Evolutionary conservation across 805 yeast genomes (phyloP).

Genomic region (Blastobotrys americana): DNA sequence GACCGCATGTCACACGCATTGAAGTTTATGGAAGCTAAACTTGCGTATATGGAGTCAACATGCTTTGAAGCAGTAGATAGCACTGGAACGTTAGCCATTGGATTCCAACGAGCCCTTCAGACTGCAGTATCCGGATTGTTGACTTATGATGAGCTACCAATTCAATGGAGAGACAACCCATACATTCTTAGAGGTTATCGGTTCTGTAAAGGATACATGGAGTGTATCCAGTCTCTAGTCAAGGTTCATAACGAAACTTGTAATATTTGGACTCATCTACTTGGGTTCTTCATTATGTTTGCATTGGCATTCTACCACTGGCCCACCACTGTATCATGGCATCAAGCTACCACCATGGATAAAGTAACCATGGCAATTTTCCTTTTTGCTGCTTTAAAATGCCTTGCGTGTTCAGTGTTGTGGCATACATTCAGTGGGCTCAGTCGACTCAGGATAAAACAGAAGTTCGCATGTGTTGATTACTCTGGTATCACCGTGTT

Average conservation of each 20-base stretch:
- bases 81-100: slow-evolving; percentile 3
- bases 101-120: slow-evolving; percentile 19
- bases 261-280: slow-evolving; percentile 88
- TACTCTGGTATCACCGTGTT: slow-evolving; percentile 89
- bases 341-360: slow-evolving; percentile 30
- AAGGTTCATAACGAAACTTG: slow-evolving; percentile 76
- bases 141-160: slow-evolving; percentile 82
- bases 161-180: slow-evolving; percentile 89
- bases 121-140: slow-evolving; percentile 40
- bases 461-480: slow-evolving; percentile 85
- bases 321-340: slow-evolving; percentile 47
- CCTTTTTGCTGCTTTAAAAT: slow-evolving; percentile 63
- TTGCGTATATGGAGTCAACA: slow-evolving; percentile 27
- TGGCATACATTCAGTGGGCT: slow-evolving; percentile 93
- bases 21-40: slow-evolving; percentile 28
- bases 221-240: slow-evolving; percentile 55
- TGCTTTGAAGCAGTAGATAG: slow-evolving; percentile 8
- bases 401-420: slow-evolving; percentile 67
- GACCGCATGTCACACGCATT: slow-evolving; percentile 20
- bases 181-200: slow-evolving; percentile 80
- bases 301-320: slow-evolving; percentile 53
- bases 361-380: slow-evolving; percentile 55
- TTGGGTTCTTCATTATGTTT: slow-evolving; percentile 55
- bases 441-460: slow-evolving; percentile 52
- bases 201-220: slow-evolving; percentile 56